Percentiles rank a stretch among this genome's conserved stretches.
phyloP scores from a whole-genome alignment of 495 filamentous ascomycete species.

The Penicillium roqueforti region DNA sequence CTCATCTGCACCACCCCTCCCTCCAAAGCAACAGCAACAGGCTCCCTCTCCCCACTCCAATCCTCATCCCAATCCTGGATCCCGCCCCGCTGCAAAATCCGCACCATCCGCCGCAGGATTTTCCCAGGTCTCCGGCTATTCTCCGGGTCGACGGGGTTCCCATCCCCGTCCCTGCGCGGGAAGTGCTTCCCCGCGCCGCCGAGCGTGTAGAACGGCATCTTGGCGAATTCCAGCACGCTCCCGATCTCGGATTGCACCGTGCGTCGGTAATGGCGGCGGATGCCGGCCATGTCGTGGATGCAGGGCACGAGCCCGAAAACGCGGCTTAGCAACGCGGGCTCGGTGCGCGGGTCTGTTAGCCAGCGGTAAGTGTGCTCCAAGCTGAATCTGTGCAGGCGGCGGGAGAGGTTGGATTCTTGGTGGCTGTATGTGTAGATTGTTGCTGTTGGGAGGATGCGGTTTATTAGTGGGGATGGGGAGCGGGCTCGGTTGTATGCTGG shows the following conservation, averaged over 20 bases:
- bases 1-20: constrained; percentile 7
- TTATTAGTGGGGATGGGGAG: constrained; percentile 23
- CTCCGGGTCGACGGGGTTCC: constrained; percentile 19
- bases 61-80: constrained; percentile 30
- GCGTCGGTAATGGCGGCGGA: constrained; percentile 39
- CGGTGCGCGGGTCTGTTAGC: constrained; percentile 51
- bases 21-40: not conserved
- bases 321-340: constrained; percentile 46
- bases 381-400: constrained; percentile 62
- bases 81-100: constrained; percentile 22
- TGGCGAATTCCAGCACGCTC: constrained; percentile 47
- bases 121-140: constrained; percentile 21
- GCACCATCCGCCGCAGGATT: constrained; percentile 17
- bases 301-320: constrained; percentile 68
- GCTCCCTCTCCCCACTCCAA: constrained; percentile 24
- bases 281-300: constrained; percentile 49
- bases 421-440: constrained; percentile 36
- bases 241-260: constrained; percentile 26
- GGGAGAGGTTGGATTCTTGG: constrained; percentile 66
- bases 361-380: constrained; percentile 60
- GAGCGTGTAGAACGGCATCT: constrained; percentile 59
- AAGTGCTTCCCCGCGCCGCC: constrained; percentile 65
- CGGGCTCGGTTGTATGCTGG: not conserved
- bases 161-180: constrained; percentile 13
- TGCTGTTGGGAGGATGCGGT: constrained; percentile 24